Evolutionary conservation across 495 filamentous ascomycete species (phyloP).

Genomic region (Lasiosphaeria miniovina): DNA sequence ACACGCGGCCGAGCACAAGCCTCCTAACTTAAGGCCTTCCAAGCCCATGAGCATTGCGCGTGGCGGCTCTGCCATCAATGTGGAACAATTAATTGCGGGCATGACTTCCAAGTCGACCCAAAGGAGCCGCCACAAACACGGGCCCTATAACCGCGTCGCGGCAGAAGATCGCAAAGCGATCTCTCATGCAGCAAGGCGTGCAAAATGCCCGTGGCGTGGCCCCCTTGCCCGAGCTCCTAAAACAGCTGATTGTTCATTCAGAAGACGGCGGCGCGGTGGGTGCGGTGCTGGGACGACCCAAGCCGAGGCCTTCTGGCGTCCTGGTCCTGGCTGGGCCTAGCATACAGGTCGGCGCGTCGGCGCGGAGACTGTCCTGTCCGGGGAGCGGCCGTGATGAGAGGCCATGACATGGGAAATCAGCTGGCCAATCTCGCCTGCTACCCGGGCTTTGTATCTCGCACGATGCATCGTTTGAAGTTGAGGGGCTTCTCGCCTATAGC

Average conservation of each 20-base stretch:
- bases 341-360: too few species aligned
- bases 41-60: too few species aligned
- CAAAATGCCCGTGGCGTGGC: not conserved
- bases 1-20: too few species aligned
- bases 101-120: not conserved
- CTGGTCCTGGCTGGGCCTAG: not conserved
- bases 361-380: too few species aligned
- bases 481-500: slow-evolving; percentile 23
- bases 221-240: not conserved
- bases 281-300: too few species aligned
- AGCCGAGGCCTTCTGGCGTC: too few species aligned
- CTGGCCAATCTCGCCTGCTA: slow-evolving; percentile 11
- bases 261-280: too few species aligned
- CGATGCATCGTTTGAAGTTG: slow-evolving; percentile 27
- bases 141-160: slow-evolving; percentile 1
- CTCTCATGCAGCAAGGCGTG: not conserved
- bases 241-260: too few species aligned
- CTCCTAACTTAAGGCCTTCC: too few species aligned
- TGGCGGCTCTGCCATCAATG: not conserved
- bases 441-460: slow-evolving; percentile 16
- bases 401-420: not conserved
- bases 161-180: slow-evolving; percentile 9
- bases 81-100: not conserved
- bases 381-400: too few species aligned
- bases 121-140: not conserved